These are phyloP conservation scores for Xylariaceae sp. DNA, from an alignment of 2,329 filamentous ascomycete genomes.

Conservation along the genomic window DNA sequence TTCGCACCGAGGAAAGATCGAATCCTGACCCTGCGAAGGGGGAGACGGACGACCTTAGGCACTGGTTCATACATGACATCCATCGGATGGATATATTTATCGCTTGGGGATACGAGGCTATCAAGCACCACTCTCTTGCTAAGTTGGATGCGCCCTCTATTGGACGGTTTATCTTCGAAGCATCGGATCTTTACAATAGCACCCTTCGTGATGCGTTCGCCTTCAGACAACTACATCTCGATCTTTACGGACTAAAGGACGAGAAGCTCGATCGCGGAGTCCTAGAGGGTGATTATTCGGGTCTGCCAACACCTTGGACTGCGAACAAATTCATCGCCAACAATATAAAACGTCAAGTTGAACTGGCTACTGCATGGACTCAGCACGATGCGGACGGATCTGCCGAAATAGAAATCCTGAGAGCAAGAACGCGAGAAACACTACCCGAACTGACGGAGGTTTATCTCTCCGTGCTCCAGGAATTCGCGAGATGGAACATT, in stretches of 20 bases:
- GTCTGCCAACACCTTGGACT: constrained; percentile 84
- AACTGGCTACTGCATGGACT: constrained; percentile 53
- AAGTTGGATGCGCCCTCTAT: constrained; percentile 49
- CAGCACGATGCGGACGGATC: constrained; percentile 39
- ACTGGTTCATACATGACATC: constrained; percentile 78
- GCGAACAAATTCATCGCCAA: constrained; percentile 56
- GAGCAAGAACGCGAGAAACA: constrained; percentile 43
- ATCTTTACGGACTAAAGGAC: constrained; percentile 64
- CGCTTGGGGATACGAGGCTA: constrained; percentile 71
- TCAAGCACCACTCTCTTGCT: constrained; percentile 66
- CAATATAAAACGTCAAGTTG: constrained; percentile 54
- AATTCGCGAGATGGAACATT: constrained; percentile 47
- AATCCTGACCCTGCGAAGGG: constrained; percentile 56
- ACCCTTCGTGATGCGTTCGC: constrained; percentile 61
- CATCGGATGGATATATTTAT: constrained; percentile 67
- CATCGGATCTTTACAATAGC: constrained; percentile 59
- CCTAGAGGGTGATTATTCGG: constrained; percentile 57
- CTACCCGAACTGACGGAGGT: constrained; percentile 49
- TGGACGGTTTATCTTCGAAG: constrained; percentile 60
- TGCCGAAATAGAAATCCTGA: constrained; percentile 33
- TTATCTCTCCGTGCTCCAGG: constrained; percentile 50
- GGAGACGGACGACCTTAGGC: constrained; percentile 74
- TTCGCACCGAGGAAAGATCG: constrained; percentile 71
- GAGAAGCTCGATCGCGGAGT: constrained; percentile 63
- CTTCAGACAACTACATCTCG: constrained; percentile 66